Conservation (phyloP, 805 yeast species). For the Ogataea dorogensis region DNA sequence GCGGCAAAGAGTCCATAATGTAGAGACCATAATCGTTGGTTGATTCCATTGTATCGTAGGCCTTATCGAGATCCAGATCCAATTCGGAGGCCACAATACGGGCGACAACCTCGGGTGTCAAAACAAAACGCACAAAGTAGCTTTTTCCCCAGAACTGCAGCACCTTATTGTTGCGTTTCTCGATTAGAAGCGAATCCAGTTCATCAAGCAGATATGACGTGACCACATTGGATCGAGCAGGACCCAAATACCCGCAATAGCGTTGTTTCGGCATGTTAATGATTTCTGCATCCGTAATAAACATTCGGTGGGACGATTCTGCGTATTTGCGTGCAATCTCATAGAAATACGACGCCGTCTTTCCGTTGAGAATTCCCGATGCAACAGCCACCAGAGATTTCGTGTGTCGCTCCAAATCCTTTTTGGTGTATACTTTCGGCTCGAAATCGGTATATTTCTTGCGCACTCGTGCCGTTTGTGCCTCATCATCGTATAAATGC, state of each 20-base stretch:
- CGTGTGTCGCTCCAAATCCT: conserved; percentile 10
- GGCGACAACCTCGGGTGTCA: conserved; percentile 62
- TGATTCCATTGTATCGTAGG: conserved; percentile 44
- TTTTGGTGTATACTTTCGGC: conserved; percentile 15
- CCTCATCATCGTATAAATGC: conserved; percentile 20
- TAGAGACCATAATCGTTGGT: conserved; percentile 41
- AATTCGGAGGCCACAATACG: conserved; percentile 50
- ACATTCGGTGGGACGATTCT: conserved; percentile 38
- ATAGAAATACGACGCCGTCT: conserved; percentile 48
- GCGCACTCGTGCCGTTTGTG: conserved; percentile 13
- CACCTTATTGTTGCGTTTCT: conserved; percentile 39
- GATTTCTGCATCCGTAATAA: conserved; percentile 48
- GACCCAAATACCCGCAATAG: conserved; percentile 64
- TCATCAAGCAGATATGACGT: conserved; percentile 41
- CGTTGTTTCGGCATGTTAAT: conserved; percentile 43
- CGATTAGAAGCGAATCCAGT: conserved; percentile 33
- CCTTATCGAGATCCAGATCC: conserved; percentile 38
- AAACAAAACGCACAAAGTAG: conserved; percentile 54
- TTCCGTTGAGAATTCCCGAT: conserved; percentile 37
- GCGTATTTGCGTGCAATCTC: conserved; percentile 44
- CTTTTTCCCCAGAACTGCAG: conserved; percentile 60
- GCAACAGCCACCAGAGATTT: conserved; percentile 10
- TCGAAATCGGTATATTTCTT: conserved; percentile 21
- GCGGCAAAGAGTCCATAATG: conserved; percentile 34
- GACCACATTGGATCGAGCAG: conserved; percentile 52